These are phyloP conservation scores for Pseudogymnoascus sp. DNA, from an alignment of 2,329 filamentous ascomycete genomes.

Conservation along the genomic window DNA sequence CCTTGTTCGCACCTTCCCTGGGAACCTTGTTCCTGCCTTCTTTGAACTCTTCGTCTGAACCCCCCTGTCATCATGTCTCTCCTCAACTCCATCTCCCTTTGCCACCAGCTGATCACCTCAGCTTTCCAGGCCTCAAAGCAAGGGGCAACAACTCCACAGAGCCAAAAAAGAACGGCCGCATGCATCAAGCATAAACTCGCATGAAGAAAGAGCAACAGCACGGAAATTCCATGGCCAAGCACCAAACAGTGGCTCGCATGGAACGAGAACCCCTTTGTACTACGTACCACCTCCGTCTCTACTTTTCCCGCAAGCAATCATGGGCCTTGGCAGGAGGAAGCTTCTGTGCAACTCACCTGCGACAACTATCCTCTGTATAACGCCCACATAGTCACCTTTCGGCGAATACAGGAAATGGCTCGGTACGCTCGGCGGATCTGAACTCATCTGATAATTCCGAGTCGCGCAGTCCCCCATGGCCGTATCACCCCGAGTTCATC, in stretches of 20 bases:
- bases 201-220: background rate
- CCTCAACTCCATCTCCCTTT: background rate
- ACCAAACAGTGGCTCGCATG: background rate
- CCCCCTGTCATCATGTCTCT: background rate
- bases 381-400: background rate
- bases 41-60: background rate
- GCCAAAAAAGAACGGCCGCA: background rate
- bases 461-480: background rate
- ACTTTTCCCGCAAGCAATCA: background rate
- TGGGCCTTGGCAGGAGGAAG: background rate
- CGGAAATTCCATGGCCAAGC: background rate
- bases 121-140: background rate
- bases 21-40: background rate
- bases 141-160: background rate
- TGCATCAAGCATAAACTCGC: background rate
- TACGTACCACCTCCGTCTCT: background rate
- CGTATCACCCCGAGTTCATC: background rate
- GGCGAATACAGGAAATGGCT: background rate
- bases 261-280: background rate
- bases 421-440: background rate
- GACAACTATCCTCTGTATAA: background rate
- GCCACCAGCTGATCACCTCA: background rate
- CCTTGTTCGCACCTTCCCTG: background rate
- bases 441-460: slow-evolving; percentile 1
- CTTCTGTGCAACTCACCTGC: background rate